Evolutionary conservation across 2,329 filamentous ascomycete genomes (phyloP), one percentile per base, ranked within the genome.

Genomic region (Fusarium nelsonii): DNA sequence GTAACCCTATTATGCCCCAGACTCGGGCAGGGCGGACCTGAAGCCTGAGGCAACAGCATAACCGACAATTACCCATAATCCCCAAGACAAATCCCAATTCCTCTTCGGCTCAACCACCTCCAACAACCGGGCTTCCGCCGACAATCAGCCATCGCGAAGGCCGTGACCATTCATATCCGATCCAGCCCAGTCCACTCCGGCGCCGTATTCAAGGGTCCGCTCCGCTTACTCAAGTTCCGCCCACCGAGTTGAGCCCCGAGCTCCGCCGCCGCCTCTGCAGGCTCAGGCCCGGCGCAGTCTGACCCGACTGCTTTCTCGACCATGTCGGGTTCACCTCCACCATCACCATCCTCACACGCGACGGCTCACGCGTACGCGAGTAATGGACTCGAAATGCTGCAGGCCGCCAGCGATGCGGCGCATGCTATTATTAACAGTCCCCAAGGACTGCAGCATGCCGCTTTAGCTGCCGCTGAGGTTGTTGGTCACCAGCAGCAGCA

Each of bases 301-400:
- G 50, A 52, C 64, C 49, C 55, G 50, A 55, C 34, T 53, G 49
- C 41, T 56, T 50, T 50, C 45, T 50, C 36, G 43, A 23, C 34
- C 63, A 75, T 75, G 74, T 74, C 74, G 41, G 73, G 65, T 46
- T 74, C 74, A 49, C 73, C 74, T 63, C 73, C 73, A 39, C 73
- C 73, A 37, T 68, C 71, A 18, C 48, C 71, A 50, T 61, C 73
- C 37, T 66, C 72, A 46, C 73, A 75, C 63, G 72, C 78, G 53
- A 76, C 75, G 34, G 81, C 79, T 45, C 81, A 83, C 74, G 79
- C 76, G 59, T 83, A 83, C 67, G 81, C 81, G 51, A 82, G 79
- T 73, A 83, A 83, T 72, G 81, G 81, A 34, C 78, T 83, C 46
- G 80, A 82, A 69, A 82, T 82, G 55, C 78, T 83, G 34, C 81